Evolutionary conservation across 2,329 filamentous ascomycete genomes (phyloP), one percentile per base, ranked within the genome.

Genomic region (Thielaviopsis euricoi): DNA sequence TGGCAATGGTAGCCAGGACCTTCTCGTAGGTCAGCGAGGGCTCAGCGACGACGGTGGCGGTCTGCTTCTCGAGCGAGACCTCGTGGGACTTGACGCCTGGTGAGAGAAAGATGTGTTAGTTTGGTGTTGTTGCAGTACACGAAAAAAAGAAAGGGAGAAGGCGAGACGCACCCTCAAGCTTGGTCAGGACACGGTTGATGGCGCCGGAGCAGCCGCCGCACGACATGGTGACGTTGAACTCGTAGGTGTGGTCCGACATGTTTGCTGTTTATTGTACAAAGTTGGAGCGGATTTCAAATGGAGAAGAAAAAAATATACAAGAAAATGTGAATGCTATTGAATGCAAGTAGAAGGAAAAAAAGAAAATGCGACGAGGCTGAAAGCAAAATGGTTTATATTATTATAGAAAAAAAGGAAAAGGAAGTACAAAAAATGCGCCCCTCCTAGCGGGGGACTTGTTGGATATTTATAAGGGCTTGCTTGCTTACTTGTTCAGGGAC

Each of bases 131-230:
- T n/a, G n/a, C n/a, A n/a, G n/a, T 3, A 43, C 17, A 43, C 2
- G 37, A 43, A 51, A 26, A 33, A 33, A 26, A 19, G 23, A 48
- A 43, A 49, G 48, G 19, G 52, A 49, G 0, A 19, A 40, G 12
- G 26, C 49, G 22, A n/a, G 52, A 71, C 80, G 63, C 69, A 95
- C 90, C 89, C 21, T 94, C 86, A 2, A 95, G 82, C 75, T 89
- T 95, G 76, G 87, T 91, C 63, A 98, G 82, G 52, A 96, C 89
- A 56, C 89, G 81, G 73, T 95, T 87, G 51, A 98, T 79, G 64
- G 93, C 93, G 67, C 90, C 89, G 52, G 90, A 96, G 83, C 93
- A 98, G 71, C 93, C 93, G 69, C 87, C 82, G 75, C 93, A 98
- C 78, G 77, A 86, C 93, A 98, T 98, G 72, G 76, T 78, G 71